phyloP scores from a whole-genome alignment of 225 moss, liverwort and hornwort species.

The Sphagnum tenellum region DNA sequence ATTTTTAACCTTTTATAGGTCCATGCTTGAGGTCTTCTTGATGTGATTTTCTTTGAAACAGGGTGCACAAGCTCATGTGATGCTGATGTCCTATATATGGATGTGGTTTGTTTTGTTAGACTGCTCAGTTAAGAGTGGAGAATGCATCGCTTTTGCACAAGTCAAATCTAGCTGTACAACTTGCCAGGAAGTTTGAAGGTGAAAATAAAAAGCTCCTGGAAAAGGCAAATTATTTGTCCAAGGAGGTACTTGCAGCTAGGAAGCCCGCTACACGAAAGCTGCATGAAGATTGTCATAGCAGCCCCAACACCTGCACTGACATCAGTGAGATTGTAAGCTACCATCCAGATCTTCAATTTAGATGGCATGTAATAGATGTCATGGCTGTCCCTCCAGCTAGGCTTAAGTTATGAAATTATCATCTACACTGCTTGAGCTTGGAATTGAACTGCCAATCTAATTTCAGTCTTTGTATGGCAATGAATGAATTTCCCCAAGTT shows the following conservation, averaged over 20 bases:
- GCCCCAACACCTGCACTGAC: conserved; percentile 8
- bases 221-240: conserved; percentile 18
- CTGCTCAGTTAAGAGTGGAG: conserved; percentile 44
- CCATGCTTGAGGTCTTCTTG: not conserved
- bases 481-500: not conserved
- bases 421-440: too few species aligned
- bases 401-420: too few species aligned
- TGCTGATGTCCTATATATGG: too few species aligned
- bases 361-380: not conserved
- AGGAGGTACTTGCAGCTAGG: conserved; percentile 17
- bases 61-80: not conserved
- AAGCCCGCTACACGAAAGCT: conserved; percentile 1
- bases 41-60: not conserved
- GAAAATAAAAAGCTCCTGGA: conserved; percentile 26
- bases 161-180: conserved; percentile 26
- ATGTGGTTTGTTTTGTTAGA: conserved; percentile 12
- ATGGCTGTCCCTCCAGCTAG: too few species aligned
- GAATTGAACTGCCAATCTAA: too few species aligned
- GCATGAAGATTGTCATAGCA: conserved; percentile 17
- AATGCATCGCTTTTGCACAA: conserved; percentile 26
- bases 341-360: not conserved
- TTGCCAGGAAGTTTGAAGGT: conserved; percentile 20
- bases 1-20: not conserved
- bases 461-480: too few species aligned
- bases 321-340: conserved; percentile 16